Base-by-base conservation (phyloP, 2,329 filamentous ascomycete genomes). In the Sarocladiaceae sp. region DNA sequence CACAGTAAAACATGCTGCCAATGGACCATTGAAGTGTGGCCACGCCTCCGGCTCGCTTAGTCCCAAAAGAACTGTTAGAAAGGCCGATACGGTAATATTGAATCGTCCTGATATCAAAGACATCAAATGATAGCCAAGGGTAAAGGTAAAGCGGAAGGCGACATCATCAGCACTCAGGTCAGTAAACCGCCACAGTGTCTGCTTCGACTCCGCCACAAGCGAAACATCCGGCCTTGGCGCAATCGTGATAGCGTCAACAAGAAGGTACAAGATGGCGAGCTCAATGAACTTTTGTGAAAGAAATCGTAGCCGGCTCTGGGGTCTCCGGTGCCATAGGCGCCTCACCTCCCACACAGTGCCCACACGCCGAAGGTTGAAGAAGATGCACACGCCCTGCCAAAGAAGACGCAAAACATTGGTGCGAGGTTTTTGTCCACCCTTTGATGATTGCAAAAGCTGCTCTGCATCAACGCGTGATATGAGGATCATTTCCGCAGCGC, bases 301-400 rank as follows among this genome's bases (percentile, higher is more conserved):
- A 37, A 48, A 48, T 9, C 32, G 16, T n/a, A 16, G 4, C 5
- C 24, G 29, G 7, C 21, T 24, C 16, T 26, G 33, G 12, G 16
- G 1, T 12, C 16, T n/a, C 5, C 35, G 29, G 26, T 16, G 45
- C 15, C 19, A 32, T 20, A 47, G 19, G 21, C 39, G 31, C 29
- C 32, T 32, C 6, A 37, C 32, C 18, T 49, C 15, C 33, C 47
- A 45, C 19, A 19, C 18, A 11, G 43, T 49, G 33, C 42, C 41
- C 12, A 49, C 24, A 3, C 48, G 45, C 3, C 45, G 45, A 20
- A 45, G 12, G 40, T 46, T 47, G 39, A 35, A 45, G 43, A 32
- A 40, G 12, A 42, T n/a, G 35, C 43, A 42, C 18, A 45, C 35
- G 2, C 43, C 48, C 15, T 39, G 21, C 42, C 42, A 44, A 16